Evolutionary conservation across 176 grass and related monocot genomes (phyloP).

Genomic region (Bothriochloa decipiens): DNA sequence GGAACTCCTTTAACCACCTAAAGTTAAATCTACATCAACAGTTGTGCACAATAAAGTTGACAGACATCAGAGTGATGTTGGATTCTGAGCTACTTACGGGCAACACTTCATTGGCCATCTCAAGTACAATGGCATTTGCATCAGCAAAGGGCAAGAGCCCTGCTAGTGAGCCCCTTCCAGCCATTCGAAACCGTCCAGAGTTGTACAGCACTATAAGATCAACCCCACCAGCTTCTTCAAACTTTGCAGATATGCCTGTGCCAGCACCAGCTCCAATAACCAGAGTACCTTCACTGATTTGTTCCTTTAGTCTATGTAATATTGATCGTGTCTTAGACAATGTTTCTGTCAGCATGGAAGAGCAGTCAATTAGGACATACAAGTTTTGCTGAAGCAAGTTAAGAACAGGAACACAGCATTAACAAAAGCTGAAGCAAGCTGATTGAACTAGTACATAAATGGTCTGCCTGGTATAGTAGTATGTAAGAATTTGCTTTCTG

Average conservation of each 20-base stretch:
- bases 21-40: constrained; percentile 21
- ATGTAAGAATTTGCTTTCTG: neutral
- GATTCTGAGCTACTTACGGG: constrained; percentile 60
- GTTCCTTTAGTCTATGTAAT: constrained; percentile 65
- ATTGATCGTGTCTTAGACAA: constrained; percentile 68
- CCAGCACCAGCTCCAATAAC: constrained; percentile 91
- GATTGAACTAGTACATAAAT: neutral
- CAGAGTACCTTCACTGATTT: constrained; percentile 78
- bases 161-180: constrained; percentile 87
- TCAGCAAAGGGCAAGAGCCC: constrained; percentile 90
- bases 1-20: constrained; percentile 89
- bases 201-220: constrained; percentile 96
- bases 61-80: neutral
- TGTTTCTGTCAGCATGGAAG: constrained; percentile 60
- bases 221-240: constrained; percentile 95
- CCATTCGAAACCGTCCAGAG: constrained; percentile 92
- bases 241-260: constrained; percentile 95
- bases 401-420: constrained; percentile 31
- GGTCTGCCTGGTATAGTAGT: neutral
- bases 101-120: constrained; percentile 95
- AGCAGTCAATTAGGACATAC: constrained; percentile 2
- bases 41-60: neutral
- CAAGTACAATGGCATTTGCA: constrained; percentile 91
- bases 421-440: constrained; percentile 54
- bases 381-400: neutral